Conservation (phyloP, 2,329 filamentous ascomycete genomes). For the Cladosporium sp. region DNA sequence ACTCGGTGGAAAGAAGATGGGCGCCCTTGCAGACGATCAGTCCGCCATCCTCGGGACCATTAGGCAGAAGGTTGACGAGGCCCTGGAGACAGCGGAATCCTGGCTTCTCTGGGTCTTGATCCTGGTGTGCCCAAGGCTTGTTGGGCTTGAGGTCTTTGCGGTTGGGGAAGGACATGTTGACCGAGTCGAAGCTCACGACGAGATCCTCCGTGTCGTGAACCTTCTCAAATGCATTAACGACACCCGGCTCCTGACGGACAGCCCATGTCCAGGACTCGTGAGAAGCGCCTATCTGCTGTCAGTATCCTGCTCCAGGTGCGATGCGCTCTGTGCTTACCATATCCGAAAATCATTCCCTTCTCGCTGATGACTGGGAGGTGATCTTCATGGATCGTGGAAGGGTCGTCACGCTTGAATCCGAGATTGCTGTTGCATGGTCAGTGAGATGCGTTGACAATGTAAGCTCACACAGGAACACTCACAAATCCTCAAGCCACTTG, state of each 20-base stretch:
- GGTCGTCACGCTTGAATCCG: slow-evolving; percentile 35
- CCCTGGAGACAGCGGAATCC: slow-evolving; percentile 52
- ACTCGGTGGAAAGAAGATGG: slow-evolving; percentile 32
- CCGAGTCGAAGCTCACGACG: slow-evolving; percentile 47
- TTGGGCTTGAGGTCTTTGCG: slow-evolving; percentile 17
- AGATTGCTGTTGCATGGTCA: slow-evolving; percentile 24
- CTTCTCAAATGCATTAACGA: slow-evolving; percentile 34
- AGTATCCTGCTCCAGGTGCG: background rate
- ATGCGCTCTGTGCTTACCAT: slow-evolving; percentile 17
- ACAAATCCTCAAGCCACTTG: slow-evolving; percentile 33
- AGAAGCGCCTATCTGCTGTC: slow-evolving; percentile 16
- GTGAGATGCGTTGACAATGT: background rate
- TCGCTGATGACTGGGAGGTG: slow-evolving; percentile 36
- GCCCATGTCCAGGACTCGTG: slow-evolving; percentile 43
- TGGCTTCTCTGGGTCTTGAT: slow-evolving; percentile 40
- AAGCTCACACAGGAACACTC: background rate
- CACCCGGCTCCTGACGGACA: slow-evolving; percentile 35
- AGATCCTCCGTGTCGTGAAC: slow-evolving; percentile 44
- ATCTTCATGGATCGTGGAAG: slow-evolving; percentile 33
- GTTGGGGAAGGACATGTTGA: slow-evolving; percentile 42
- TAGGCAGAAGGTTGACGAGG: slow-evolving; percentile 43
- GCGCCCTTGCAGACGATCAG: slow-evolving; percentile 34
- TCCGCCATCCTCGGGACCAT: slow-evolving; percentile 36
- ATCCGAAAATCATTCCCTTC: slow-evolving; percentile 30
- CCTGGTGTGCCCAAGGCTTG: slow-evolving; percentile 32